Evolutionary conservation across 2,329 filamentous ascomycete species (phyloP), one percentile per base, ranked within the genome.

Genomic region (Huntiella bhutanensis): DNA sequence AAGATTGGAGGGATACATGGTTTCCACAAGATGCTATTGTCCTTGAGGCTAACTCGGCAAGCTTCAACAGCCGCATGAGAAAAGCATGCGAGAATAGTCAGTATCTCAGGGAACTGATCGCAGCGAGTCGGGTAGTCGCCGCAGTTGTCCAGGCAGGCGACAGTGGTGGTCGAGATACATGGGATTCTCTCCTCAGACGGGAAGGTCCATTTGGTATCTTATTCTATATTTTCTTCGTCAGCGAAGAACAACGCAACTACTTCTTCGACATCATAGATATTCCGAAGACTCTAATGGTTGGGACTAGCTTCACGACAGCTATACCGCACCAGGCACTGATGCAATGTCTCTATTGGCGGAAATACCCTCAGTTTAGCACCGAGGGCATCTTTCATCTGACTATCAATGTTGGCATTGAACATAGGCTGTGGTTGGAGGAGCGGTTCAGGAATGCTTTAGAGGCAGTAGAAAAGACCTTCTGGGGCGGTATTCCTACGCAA

Each of bases 251-350:
- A 0, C 62, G 67, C 1, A 54, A 55, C 2, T 61, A 62, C 0
- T 75, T 73, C 45, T 69, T 68, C 52, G 64, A 73, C 47, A 58
- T 57, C 16, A 48, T 72, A 1, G 56, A 64, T 33, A 57, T 71
- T 34, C 64, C 68, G 52, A 62, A 66, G 17, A 68, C 69, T 0
- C 69, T 68, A 0, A 68, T 70, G 51, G 56, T 73, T 1, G 71
- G 69, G 1, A 69, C 68, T 1, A 68, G 67, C 51, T 57, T 63
- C 41, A 71, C 67, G 2, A 54, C 73, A 1, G 60, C 59, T 5
- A 15, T 37, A 15, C 45, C 33, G 13, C 5, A 28, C 5, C 6
- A n/a, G 13, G 5, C 32, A 2, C 12, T 41, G 12, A 33, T 6
- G 38, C 22, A 41, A 3, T 1, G 41, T 5, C 12, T n/a, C 3